phyloP scores from a whole-genome alignment of 306 rosid genomes.

The Dalbergia cochinchinensis region DNA sequence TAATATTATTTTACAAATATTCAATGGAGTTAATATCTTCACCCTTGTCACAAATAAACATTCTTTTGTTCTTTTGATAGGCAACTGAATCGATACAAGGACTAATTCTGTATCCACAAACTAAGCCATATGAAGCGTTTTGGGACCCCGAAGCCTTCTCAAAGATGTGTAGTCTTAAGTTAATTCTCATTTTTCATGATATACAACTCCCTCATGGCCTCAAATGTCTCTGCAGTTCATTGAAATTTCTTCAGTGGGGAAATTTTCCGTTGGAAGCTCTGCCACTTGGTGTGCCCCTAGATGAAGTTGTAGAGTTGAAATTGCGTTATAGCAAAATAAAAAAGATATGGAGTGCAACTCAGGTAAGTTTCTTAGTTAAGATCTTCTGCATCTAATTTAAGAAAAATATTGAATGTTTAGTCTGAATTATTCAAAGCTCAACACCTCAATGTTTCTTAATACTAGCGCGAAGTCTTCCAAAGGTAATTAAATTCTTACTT shows the following conservation, averaged over 20 bases:
- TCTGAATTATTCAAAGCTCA: too few species aligned
- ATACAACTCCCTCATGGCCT: conserved; percentile 13
- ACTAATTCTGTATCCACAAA: background rate
- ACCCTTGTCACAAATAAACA: too few species aligned
- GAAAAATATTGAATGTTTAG: too few species aligned
- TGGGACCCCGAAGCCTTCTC: conserved; percentile 31
- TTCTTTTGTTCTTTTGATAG: background rate
- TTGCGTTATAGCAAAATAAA: conserved; percentile 1
- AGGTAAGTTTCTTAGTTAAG: background rate
- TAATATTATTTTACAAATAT: background rate
- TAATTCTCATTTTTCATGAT: conserved; percentile 3
- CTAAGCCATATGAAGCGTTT: background rate
- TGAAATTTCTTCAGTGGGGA: background rate
- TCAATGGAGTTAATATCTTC: background rate
- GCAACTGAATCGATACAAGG: background rate
- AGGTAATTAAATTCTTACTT: background rate
- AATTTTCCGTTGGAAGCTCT: conserved; percentile 15
- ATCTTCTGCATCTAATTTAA: too few species aligned
- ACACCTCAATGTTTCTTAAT: background rate
- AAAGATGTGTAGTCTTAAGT: conserved; percentile 17
- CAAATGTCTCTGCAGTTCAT: conserved; percentile 8
- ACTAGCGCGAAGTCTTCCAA: background rate
- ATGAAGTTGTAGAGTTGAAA: conserved; percentile 36
- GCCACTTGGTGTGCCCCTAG: conserved; percentile 2
- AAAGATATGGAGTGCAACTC: conserved; percentile 23